phyloP scores from a whole-genome alignment of 495 filamentous ascomycete species.

The Penicillium canescens region DNA sequence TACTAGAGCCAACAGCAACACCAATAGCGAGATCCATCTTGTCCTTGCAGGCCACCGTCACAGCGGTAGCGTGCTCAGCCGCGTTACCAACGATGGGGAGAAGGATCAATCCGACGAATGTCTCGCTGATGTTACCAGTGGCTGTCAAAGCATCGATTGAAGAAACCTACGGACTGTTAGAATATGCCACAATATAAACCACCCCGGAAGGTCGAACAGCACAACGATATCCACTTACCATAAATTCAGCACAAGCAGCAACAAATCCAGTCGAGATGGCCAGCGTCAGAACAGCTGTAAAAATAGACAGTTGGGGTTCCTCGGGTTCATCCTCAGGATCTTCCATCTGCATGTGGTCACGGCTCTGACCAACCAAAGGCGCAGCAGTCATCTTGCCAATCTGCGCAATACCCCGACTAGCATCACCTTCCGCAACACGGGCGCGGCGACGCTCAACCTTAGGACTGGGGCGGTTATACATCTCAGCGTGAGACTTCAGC shows the following conservation, averaged over 20 bases:
- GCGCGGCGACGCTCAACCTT: constrained; percentile 63
- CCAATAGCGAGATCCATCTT: constrained; percentile 90
- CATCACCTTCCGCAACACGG: constrained; percentile 54
- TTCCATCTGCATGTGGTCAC: constrained; percentile 45
- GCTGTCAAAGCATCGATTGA: constrained; percentile 71
- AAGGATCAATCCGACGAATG: constrained; percentile 82
- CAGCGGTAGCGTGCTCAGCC: constrained; percentile 83
- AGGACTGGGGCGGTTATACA: constrained; percentile 72
- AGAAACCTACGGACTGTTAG: constrained; percentile 42
- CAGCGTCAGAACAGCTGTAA: constrained; percentile 70
- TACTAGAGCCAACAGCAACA: constrained; percentile 79
- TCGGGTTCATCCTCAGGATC: constrained; percentile 63
- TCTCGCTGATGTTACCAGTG: constrained; percentile 57
- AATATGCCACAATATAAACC: too few species aligned
- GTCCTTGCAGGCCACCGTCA: constrained; percentile 84
- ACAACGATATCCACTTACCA: constrained; percentile 46
- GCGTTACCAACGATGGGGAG: constrained; percentile 90
- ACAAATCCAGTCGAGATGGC: constrained; percentile 73
- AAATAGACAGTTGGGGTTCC: constrained; percentile 67
- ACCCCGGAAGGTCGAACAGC: not conserved
- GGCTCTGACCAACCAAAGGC: constrained; percentile 36
- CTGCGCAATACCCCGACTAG: constrained; percentile 58
- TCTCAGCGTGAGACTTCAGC: constrained; percentile 69
- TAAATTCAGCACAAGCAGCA: constrained; percentile 86
- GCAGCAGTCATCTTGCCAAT: constrained; percentile 56